Evolutionary conservation across 2,329 filamentous ascomycete species (phyloP), one percentile per base, ranked within the genome.

Genomic region (Zalaria sp.): DNA sequence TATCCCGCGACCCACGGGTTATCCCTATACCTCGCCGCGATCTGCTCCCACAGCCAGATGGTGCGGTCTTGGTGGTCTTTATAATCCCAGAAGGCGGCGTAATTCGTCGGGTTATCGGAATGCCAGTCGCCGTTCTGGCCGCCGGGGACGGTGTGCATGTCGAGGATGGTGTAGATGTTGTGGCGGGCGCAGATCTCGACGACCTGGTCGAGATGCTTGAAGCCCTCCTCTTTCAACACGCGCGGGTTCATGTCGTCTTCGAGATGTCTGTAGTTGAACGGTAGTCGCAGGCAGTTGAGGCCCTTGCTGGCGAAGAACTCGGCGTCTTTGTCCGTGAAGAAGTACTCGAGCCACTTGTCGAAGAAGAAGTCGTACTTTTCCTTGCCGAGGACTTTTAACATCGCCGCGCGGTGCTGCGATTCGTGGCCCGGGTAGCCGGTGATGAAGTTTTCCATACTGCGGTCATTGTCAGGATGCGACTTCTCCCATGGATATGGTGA

Each of bases 351-450:
- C 49, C 68, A 68, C 46, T 65, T 67, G 47, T 77, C 71, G 47
- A 78, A 77, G 57, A 78, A 77, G 60, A 68, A 77, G 4, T 75
- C 64, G 38, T 71, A 69, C 50, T 74, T 76, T 38, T 77, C 66
- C 37, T 66, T 51, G 1, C 75, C 75, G 0, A 78, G 58, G 0
- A 72, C 69, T 42, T 67, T 61, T 1, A 67, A 58, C 57, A 78
- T 66, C 1, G 71, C 67, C 2, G 64, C 64, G 5, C 73, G 69
- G 46, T 75, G 70, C 46, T 77, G 65, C 25, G 63, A 63, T 51
- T 79, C 75, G 39, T 75, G 71, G 11, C 72, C 75, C 7, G 73
- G 63, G 44, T 69, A 79, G n/a, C 75, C 75, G 1, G 71, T 75
- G 47, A 79, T 77, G 62, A 78, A 78, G 53, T 77, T 77, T 54